Evolutionary conservation across 192 early-diverging fungal genomes (phyloP).

Genomic region (Piromyces finnis): DNA sequence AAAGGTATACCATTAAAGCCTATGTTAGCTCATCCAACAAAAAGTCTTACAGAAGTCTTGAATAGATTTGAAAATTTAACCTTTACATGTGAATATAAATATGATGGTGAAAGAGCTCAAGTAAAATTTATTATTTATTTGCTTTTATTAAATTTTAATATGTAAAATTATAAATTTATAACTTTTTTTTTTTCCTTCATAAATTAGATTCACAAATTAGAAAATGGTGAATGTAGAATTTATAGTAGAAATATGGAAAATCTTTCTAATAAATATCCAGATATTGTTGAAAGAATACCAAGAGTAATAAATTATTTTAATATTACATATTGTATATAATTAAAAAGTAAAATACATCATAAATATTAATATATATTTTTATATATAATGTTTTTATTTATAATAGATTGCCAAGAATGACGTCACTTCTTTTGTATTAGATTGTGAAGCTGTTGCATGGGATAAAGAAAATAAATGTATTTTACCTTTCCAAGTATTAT

Average conservation of each 20-base stretch:
- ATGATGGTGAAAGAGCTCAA: slow-evolving; percentile 92
- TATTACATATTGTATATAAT: too few species aligned
- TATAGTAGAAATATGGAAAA: slow-evolving; percentile 95
- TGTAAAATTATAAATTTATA: too few species aligned
- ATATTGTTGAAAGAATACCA: slow-evolving; percentile 60
- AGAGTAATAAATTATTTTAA: too few species aligned
- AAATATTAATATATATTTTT: too few species aligned
- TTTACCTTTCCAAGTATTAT: slow-evolving; percentile 90
- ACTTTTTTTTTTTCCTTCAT: too few species aligned
- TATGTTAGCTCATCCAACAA: slow-evolving; percentile 98
- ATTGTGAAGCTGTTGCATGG: slow-evolving; percentile 99
- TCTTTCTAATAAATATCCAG: slow-evolving; percentile 80
- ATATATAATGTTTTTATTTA: too few species aligned
- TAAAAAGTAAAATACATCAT: too few species aligned
- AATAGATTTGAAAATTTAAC: slow-evolving; percentile 78
- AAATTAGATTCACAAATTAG: slow-evolving; percentile 77
- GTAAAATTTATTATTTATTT: slow-evolving; percentile 8
- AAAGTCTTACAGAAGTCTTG: slow-evolving; percentile 77
- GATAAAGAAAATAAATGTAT: slow-evolving; percentile 69
- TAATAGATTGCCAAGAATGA: slow-evolving; percentile 25
- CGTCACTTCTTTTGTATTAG: slow-evolving; percentile 80
- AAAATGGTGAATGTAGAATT: slow-evolving; percentile 55
- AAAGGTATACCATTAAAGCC: slow-evolving; percentile 92
- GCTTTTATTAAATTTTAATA: too few species aligned
- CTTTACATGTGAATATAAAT: slow-evolving; percentile 98